phyloP scores from a whole-genome alignment of 495 filamentous ascomycete genomes.

The Letharia lupina region DNA sequence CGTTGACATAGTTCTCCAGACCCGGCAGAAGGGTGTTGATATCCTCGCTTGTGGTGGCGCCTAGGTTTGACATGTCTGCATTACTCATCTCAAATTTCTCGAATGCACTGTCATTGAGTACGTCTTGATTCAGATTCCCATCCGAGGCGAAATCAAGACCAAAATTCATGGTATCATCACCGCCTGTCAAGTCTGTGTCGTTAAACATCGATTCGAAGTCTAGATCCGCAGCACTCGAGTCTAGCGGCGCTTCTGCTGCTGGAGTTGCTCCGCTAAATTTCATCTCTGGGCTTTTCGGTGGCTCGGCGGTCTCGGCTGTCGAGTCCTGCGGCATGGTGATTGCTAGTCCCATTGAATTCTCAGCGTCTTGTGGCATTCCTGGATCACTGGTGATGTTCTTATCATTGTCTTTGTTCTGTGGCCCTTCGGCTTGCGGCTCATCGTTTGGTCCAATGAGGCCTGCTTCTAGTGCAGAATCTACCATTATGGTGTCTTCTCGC shows the following conservation, averaged over 20 bases:
- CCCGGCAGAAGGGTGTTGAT: constrained; percentile 29
- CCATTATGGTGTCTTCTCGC: background rate
- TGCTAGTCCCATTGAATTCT: constrained; percentile 13
- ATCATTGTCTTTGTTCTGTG: background rate
- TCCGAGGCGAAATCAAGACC: constrained; percentile 42
- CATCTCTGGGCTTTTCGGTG: background rate
- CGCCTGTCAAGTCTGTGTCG: constrained; percentile 27
- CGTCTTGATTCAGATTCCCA: constrained; percentile 38
- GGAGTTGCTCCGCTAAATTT: background rate
- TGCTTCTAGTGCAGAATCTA: background rate
- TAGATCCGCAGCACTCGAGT: constrained; percentile 8
- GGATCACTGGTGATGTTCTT: background rate
- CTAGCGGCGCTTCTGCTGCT: background rate
- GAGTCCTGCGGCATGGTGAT: constrained; percentile 13
- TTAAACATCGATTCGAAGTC: constrained; percentile 27
- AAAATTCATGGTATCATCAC: constrained; percentile 38
- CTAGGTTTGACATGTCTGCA: constrained; percentile 22
- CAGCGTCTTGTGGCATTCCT: constrained; percentile 20
- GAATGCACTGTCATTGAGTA: constrained; percentile 36
- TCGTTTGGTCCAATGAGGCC: background rate
- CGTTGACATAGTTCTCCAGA: constrained; percentile 28
- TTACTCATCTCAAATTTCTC: constrained; percentile 22
- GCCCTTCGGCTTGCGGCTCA: background rate
- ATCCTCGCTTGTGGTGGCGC: constrained; percentile 24
- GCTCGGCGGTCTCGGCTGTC: background rate